These are phyloP conservation scores for Aspergillus sp. DNA, from an alignment of 2,329 filamentous ascomycete species.

Conservation along the genomic window DNA sequence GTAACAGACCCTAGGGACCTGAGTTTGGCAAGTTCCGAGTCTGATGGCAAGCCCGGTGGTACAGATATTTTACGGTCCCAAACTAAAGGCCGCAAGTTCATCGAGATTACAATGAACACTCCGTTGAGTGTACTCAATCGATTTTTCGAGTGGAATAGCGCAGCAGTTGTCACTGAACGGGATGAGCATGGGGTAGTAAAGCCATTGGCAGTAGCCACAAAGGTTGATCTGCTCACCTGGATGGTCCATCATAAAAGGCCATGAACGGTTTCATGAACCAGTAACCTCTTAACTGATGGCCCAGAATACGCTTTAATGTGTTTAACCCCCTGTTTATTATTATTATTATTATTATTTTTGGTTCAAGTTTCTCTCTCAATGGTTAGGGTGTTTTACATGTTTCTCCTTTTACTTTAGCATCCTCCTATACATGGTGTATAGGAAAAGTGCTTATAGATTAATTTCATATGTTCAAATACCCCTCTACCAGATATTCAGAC, in stretches of 20 bases:
- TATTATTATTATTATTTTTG: too few species aligned
- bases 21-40: constrained; percentile 26
- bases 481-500: too few species aligned
- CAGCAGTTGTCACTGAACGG: constrained; percentile 85
- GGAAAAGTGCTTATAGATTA: too few species aligned
- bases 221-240: constrained; percentile 92
- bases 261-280: constrained; percentile 13
- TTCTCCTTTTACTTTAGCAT: too few species aligned
- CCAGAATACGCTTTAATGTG: not conserved
- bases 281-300: not conserved
- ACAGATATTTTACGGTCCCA: constrained; percentile 31
- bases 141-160: constrained; percentile 98
- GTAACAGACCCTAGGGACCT: constrained; percentile 79
- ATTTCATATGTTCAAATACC: not conserved
- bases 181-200: constrained; percentile 58
- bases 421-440: too few species aligned
- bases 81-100: constrained; percentile 64
- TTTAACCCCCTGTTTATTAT: too few species aligned
- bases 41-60: constrained; percentile 9
- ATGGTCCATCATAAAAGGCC: constrained; percentile 63
- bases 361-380: too few species aligned
- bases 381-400: too few species aligned
- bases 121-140: constrained; percentile 76
- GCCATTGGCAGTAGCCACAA: constrained; percentile 87
- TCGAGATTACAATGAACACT: constrained; percentile 91